Base-by-base conservation (phyloP, 2,329 filamentous ascomycete species). In the Nemania abortiva region DNA sequence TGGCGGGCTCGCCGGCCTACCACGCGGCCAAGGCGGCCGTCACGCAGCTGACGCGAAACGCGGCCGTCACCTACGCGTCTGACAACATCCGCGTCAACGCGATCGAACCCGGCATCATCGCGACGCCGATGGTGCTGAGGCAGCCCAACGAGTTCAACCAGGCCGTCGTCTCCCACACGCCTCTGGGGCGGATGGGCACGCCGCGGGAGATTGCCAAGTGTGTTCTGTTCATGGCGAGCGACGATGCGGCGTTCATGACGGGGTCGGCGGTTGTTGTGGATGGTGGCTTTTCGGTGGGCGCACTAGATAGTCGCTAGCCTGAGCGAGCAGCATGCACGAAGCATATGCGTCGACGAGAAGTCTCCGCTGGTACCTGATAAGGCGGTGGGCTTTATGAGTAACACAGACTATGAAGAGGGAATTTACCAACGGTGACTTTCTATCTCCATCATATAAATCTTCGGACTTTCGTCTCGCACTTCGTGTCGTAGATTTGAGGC, bases 141-240 rank as follows among this genome's bases (percentile, higher is more conserved):
- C 62, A 58, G 45, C 20, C 42, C 22, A 45, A 31, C 7, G 62
- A 58, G 31, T 31, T 58, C 54, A 42, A 45, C 10, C 20, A 22
- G 10, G 15, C 42, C 9, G 53, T 18, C 2, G 45, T 64, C 5
- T 39, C 37, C 2, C 37, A 37, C 13, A 66, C 50, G 20, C 57
- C 57, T 2, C 3, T 45, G 52, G 57, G 47, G 11, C 63, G 63
- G 1, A 53, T 59, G 63, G 54, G 50, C 4, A 66, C 50, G 20
- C 13, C 57, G 18, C 1, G 18, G 2, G 50, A 61, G 52, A 29
- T 57, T 11, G 57, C 52, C 0, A 62, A n/a, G 52, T 57, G 57
- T 37, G 65, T 66, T 13, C 11, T 66, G 42, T 66, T 63, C 58
- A 50, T 62, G 45, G 53, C 45, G n/a, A 67, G 59, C 31, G 53